phyloP scores from a whole-genome alignment of 352 stramenopile genomes.

The Phytophthora tubulina region DNA sequence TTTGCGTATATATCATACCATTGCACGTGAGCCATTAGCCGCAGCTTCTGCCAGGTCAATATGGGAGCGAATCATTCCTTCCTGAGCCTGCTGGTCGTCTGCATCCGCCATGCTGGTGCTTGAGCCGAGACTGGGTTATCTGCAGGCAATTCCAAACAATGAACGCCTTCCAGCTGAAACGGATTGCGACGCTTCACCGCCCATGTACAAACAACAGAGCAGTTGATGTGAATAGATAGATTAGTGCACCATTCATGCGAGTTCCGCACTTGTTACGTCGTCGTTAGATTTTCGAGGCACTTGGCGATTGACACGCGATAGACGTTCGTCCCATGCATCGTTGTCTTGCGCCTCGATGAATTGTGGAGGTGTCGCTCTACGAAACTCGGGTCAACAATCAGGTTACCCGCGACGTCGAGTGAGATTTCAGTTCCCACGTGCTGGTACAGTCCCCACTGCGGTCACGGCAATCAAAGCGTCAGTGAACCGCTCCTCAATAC shows the following conservation, averaged over 20 bases:
- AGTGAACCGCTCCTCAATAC: slow-evolving; percentile 4
- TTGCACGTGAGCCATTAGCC: slow-evolving; percentile 66
- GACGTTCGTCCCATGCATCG: slow-evolving; percentile 71
- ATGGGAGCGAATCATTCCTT: slow-evolving; percentile 69
- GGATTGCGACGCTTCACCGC: slow-evolving; percentile 33
- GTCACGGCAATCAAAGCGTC: slow-evolving; percentile 2
- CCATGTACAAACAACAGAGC: background rate
- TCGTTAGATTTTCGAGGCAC: slow-evolving; percentile 66
- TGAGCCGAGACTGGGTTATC: background rate
- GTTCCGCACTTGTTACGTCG: slow-evolving; percentile 23
- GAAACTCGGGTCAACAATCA: slow-evolving; percentile 87
- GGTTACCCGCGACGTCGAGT: slow-evolving; percentile 73
- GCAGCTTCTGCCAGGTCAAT: slow-evolving; percentile 70
- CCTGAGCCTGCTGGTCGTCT: slow-evolving; percentile 45
- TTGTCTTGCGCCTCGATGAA: slow-evolving; percentile 70
- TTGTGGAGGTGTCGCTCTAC: slow-evolving; percentile 80
- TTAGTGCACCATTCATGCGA: background rate
- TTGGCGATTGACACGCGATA: slow-evolving; percentile 73
- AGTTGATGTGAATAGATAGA: slow-evolving; percentile 25
- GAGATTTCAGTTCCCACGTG: slow-evolving; percentile 80
- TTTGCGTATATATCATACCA: slow-evolving; percentile 41
- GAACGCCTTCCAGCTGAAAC: slow-evolving; percentile 12
- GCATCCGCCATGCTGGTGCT: slow-evolving; percentile 37
- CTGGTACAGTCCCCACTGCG: slow-evolving; percentile 78
- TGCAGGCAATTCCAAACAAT: slow-evolving; percentile 5